A percentile compares a stretch with the other conserved stretches of the same genome.
Evolutionary conservation across 2,329 filamentous ascomycete species (phyloP).

Genomic region (Cercospora sp.): DNA sequence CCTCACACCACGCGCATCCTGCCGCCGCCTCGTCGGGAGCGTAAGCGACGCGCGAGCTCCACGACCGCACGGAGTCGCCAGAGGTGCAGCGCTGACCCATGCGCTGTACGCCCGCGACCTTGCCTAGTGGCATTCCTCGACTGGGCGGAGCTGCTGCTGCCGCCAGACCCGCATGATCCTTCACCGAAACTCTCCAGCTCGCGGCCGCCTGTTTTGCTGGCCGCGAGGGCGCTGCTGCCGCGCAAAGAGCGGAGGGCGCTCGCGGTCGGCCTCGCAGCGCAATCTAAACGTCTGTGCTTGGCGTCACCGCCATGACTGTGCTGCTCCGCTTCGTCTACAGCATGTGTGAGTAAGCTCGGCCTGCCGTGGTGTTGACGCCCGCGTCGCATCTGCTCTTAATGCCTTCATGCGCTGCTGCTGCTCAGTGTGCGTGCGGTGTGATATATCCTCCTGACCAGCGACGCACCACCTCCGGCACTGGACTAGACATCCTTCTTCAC

Average conservation of each 20-base stretch:
- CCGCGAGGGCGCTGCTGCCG: not conserved
- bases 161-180: conserved; percentile 9
- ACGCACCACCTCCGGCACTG: not conserved
- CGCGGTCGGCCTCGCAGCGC: conserved; percentile 3
- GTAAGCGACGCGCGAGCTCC: not conserved
- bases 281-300: conserved; percentile 21
- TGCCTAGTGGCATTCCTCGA: conserved; percentile 8
- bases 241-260: conserved; percentile 16
- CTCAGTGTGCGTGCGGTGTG: not conserved
- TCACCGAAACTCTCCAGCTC: conserved; percentile 17
- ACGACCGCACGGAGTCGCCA: not conserved
- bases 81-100: not conserved
- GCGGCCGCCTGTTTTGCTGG: conserved; percentile 5
- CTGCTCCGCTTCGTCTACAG: conserved; percentile 9
- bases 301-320: conserved; percentile 9
- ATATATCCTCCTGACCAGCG: conserved; percentile 10
- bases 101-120: not conserved
- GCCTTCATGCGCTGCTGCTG: conserved; percentile 7
- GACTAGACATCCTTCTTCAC: not conserved
- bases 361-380: not conserved
- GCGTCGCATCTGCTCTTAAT: not conserved
- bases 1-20: not conserved
- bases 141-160: conserved; percentile 8
- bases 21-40: not conserved
- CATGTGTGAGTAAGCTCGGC: conserved; percentile 15